Evolutionary conservation across 495 filamentous ascomycete species (phyloP).

Genomic region (Stereocaulon alpinum): DNA sequence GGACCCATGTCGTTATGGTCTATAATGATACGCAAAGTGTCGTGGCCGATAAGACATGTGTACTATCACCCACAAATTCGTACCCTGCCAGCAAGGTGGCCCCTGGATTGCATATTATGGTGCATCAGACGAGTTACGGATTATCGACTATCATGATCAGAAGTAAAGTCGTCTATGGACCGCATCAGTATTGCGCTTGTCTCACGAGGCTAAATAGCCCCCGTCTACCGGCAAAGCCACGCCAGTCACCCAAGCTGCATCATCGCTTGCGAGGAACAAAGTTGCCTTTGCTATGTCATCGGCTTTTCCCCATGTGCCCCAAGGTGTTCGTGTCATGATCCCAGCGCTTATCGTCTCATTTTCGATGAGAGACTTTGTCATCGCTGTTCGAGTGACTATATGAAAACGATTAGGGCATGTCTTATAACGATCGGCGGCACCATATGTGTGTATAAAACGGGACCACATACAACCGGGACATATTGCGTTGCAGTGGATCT

Average conservation of each 20-base stretch:
- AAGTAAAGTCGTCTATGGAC: background rate
- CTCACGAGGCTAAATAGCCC: conserved; percentile 22
- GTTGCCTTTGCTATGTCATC: conserved; percentile 39
- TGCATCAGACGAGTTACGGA: too few species aligned
- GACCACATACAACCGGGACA: conserved; percentile 43
- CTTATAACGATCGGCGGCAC: too few species aligned
- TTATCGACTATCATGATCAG: background rate
- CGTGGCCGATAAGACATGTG: too few species aligned
- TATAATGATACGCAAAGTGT: too few species aligned
- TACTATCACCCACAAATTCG: too few species aligned
- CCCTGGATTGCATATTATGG: too few species aligned
- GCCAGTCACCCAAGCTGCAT: conserved; percentile 38
- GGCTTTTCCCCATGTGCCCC: conserved; percentile 31
- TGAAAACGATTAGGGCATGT: background rate
- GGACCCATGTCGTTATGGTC: too few species aligned
- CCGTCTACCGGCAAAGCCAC: conserved; percentile 39
- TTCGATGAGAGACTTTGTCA: background rate
- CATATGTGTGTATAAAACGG: too few species aligned
- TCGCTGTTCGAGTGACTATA: background rate
- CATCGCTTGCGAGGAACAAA: conserved; percentile 42
- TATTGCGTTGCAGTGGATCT: conserved; percentile 45
- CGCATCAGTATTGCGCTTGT: too few species aligned
- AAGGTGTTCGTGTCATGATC: conserved; percentile 18
- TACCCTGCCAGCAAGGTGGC: too few species aligned
- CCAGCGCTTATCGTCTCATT: background rate